Evolutionary conservation across 1,139 yeast genomes (phyloP).

Genomic region (Torulaspora globosa): DNA sequence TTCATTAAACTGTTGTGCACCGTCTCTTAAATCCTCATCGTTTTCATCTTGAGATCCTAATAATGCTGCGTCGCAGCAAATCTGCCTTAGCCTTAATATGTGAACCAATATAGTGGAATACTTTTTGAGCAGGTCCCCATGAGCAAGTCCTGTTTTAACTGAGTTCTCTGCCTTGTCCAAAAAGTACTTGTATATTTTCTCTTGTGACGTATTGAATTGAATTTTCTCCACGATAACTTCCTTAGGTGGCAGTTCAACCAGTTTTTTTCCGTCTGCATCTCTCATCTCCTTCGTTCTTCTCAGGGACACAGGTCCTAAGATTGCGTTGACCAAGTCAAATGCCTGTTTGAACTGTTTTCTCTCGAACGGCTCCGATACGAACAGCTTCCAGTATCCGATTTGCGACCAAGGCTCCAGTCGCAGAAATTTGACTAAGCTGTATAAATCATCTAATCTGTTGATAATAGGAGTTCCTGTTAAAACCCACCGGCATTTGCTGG

Average conservation of each 20-base stretch:
- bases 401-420: constrained; percentile 86
- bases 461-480: constrained; percentile 94
- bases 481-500: constrained; percentile 72
- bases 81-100: constrained; percentile 76
- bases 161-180: constrained; percentile 65
- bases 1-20: constrained; percentile 38
- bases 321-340: constrained; percentile 75
- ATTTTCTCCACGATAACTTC: constrained; percentile 66
- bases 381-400: constrained; percentile 83
- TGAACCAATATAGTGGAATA: constrained; percentile 81
- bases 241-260: constrained; percentile 76
- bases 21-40: constrained; percentile 39
- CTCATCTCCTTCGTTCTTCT: constrained; percentile 87
- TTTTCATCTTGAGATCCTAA: constrained; percentile 41
- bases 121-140: constrained; percentile 67
- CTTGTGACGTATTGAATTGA: constrained; percentile 63
- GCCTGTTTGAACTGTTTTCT: constrained; percentile 66
- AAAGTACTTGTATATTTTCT: constrained; percentile 62
- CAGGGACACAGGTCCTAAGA: constrained; percentile 75
- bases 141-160: constrained; percentile 56
- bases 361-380: constrained; percentile 81
- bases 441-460: constrained; percentile 82
- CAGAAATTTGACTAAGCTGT: constrained; percentile 69
- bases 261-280: constrained; percentile 64
- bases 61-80: constrained; percentile 78